Percentiles rank a stretch among this genome's conserved stretches.
Conservation (phyloP, 2,329 filamentous ascomycete species). For the Parastagonospora nodorum region DNA sequence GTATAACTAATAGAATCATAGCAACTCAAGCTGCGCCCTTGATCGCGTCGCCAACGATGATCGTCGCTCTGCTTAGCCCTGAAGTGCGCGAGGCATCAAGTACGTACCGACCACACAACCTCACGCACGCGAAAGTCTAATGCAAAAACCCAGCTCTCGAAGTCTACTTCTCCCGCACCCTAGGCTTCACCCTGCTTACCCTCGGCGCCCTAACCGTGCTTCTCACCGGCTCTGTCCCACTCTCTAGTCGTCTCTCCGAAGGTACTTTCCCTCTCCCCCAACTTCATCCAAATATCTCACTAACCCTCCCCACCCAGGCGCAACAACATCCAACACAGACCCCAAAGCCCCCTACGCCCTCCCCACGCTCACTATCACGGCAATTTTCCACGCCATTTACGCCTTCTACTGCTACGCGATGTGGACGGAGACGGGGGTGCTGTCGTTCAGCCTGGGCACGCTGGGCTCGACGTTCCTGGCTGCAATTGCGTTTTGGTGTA, state of each 20-base stretch:
- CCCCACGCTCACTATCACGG: conserved; percentile 69
- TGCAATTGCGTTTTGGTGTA: conserved; percentile 67
- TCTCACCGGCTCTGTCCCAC: conserved; percentile 71
- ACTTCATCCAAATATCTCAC: neutral
- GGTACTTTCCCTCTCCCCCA: conserved; percentile 16
- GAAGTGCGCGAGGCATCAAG: conserved; percentile 61
- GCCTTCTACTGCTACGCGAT: conserved; percentile 67
- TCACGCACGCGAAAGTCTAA: neutral
- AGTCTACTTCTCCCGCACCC: conserved; percentile 72
- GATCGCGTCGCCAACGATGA: conserved; percentile 64
- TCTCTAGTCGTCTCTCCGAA: conserved; percentile 57
- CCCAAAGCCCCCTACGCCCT: conserved; percentile 57
- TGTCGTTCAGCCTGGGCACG: conserved; percentile 65
- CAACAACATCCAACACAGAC: conserved; percentile 41
- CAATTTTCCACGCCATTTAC: conserved; percentile 65
- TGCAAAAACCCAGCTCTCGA: conserved; percentile 59
- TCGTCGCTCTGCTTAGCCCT: conserved; percentile 63
- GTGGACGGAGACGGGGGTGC: conserved; percentile 62
- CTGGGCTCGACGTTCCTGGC: conserved; percentile 63
- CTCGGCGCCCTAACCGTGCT: conserved; percentile 69
- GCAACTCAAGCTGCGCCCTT: conserved; percentile 57
- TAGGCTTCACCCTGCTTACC: conserved; percentile 70
- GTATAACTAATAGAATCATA: conserved; percentile 17
- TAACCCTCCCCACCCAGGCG: conserved; percentile 22
- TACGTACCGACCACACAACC: conserved; percentile 39